Evolutionary conservation across 1,284 basidiomycete species (phyloP).

Genomic region (Microbotryomycetes sp.): DNA sequence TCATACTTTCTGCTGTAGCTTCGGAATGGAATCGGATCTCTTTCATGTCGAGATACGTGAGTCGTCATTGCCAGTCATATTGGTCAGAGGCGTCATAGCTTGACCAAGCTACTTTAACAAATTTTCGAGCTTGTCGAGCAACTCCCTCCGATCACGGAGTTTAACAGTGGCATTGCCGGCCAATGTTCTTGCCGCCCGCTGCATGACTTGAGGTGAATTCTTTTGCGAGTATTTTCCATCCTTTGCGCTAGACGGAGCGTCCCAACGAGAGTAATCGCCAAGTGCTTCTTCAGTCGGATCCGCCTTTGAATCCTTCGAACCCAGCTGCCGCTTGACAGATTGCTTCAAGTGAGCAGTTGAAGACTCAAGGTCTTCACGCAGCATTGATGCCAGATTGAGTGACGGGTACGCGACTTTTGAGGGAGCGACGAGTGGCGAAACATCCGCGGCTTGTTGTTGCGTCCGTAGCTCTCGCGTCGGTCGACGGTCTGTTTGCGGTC

Average conservation of each 20-base stretch:
- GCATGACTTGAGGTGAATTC: neutral
- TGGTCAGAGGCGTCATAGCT: too few relatives aligned
- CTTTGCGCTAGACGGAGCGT: too few relatives aligned
- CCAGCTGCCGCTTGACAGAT: conserved; percentile 5
- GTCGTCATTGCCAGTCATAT: too few relatives aligned
- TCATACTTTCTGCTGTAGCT: conserved; percentile 4
- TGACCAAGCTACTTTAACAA: too few relatives aligned
- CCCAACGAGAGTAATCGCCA: too few relatives aligned
- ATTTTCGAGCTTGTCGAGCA: conserved; percentile 18
- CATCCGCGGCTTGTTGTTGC: too few relatives aligned
- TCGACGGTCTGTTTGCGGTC: too few relatives aligned
- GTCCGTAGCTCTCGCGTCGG: too few relatives aligned
- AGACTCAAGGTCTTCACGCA: conserved; percentile 4
- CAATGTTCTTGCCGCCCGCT: conserved; percentile 5
- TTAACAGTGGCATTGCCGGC: conserved; percentile 10
- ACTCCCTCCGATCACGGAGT: neutral
- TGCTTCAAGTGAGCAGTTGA: conserved; percentile 12
- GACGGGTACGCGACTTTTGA: conserved; percentile 3
- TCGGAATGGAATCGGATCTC: neutral
- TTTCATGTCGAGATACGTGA: neutral
- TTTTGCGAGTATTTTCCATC: neutral
- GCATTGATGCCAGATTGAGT: conserved; percentile 8
- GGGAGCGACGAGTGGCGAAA: conserved; percentile 8
- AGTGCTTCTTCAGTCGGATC: too few relatives aligned
- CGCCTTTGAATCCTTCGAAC: neutral